These are phyloP conservation scores for Neofusicoccum umdonicola DNA, from an alignment of 2,329 filamentous ascomycete species.

Conservation along the genomic window DNA sequence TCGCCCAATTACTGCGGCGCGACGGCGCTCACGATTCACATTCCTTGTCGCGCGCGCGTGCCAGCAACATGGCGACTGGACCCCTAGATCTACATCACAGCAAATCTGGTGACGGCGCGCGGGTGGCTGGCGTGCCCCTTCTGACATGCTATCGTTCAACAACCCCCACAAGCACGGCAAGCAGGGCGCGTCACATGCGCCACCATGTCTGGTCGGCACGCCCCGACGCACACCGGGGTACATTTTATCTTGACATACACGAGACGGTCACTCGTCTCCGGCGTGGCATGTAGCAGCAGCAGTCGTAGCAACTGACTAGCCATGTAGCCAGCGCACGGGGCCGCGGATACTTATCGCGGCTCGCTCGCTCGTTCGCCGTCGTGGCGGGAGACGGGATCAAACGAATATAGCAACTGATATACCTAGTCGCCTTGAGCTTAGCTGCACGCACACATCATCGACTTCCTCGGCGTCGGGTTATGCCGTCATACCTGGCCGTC, in stretches of 20 bases:
- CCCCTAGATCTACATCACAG: constrained; percentile 12
- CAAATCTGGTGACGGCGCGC: background rate
- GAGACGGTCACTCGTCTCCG: no score
- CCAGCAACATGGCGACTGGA: background rate
- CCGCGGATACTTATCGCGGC: background rate
- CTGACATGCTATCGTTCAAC: background rate
- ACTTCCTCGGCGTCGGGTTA: background rate
- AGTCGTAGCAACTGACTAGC: no score
- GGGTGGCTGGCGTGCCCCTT: background rate
- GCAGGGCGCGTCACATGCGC: no score
- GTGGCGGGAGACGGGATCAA: background rate
- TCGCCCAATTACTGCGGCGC: background rate
- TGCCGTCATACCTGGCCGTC: background rate
- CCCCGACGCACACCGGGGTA: no score
- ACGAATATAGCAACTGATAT: background rate
- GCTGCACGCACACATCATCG: background rate
- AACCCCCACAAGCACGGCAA: no score
- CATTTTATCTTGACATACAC: no score
- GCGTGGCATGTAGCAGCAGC: background rate
- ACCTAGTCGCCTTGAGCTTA: background rate
- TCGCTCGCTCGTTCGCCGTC: background rate
- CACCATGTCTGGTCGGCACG: no score
- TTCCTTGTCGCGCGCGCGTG: background rate
- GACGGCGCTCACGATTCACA: background rate
- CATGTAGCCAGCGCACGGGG: background rate